Conservation (phyloP, 768 basidiomycete species). For the Dacryopinax spathularia region DNA sequence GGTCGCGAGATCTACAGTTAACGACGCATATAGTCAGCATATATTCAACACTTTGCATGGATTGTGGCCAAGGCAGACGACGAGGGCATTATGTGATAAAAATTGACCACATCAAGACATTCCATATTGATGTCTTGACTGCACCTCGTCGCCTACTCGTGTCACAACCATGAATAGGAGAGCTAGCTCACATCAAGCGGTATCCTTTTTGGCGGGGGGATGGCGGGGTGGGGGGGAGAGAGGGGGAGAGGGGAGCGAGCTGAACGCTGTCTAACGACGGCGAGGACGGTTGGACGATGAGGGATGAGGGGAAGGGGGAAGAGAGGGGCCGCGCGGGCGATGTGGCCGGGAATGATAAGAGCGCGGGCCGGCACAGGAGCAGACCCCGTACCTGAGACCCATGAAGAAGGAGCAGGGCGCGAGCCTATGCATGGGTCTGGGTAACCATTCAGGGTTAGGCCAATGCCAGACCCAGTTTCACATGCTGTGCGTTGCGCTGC, state of each 20-base stretch:
- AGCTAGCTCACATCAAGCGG: slow-evolving; percentile 1
- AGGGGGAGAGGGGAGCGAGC: neutral
- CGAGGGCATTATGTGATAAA: neutral
- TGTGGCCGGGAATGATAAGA: slow-evolving; percentile 2
- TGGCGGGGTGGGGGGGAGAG: slow-evolving; percentile 3
- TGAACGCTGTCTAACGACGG: neutral
- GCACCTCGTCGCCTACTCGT: neutral
- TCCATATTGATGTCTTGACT: neutral
- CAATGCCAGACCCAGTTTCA: slow-evolving; percentile 1
- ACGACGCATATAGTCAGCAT: slow-evolving; percentile 1
- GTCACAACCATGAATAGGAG: neutral
- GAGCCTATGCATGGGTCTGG: too few species aligned
- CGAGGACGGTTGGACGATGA: slow-evolving; percentile 2
- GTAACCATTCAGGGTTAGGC: neutral
- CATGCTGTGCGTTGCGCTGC: slow-evolving; percentile 4
- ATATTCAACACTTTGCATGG: neutral
- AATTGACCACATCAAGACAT: slow-evolving; percentile 5
- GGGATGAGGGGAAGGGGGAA: neutral
- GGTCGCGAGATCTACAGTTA: slow-evolving; percentile 6
- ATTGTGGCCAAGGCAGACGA: neutral
- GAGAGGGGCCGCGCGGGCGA: slow-evolving; percentile 1
- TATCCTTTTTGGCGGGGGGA: slow-evolving; percentile 8
- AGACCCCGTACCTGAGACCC: slow-evolving; percentile 3
- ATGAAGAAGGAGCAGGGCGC: too few species aligned
- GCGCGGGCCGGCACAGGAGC: slow-evolving; percentile 2